Conservation (phyloP, 352 stramenopile species). For the Pythium guiyangense region DNA sequence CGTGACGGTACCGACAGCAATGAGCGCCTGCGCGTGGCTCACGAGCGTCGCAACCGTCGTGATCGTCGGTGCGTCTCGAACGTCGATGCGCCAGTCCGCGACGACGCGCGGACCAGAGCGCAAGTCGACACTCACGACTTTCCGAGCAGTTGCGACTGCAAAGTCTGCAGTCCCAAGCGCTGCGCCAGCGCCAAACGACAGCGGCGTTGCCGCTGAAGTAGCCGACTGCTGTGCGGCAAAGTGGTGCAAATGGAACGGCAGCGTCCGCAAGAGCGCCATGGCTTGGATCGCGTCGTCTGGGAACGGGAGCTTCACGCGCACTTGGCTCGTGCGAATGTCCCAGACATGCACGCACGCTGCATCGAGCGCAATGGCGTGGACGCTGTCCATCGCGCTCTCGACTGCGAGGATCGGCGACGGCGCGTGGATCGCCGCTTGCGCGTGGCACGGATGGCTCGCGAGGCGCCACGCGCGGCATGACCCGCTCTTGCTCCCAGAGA, state of each 20-base stretch:
- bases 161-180: conserved; percentile 32
- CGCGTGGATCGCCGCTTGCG: conserved; percentile 21
- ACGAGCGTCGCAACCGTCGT: conserved; percentile 25
- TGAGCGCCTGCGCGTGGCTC: conserved; percentile 16
- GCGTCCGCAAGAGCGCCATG: conserved; percentile 21
- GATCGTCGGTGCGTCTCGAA: conserved; percentile 29
- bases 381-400: conserved; percentile 22
- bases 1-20: conserved; percentile 34
- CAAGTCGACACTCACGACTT: conserved; percentile 43
- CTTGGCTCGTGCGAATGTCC: conserved; percentile 65
- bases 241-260: conserved; percentile 12
- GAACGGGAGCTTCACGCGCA: conserved; percentile 51
- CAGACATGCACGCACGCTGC: conserved; percentile 51
- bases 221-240: background rate
- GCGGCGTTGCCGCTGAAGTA: too few relatives aligned
- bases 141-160: conserved; percentile 41
- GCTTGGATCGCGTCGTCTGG: conserved; percentile 38
- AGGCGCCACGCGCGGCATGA: conserved; percentile 70
- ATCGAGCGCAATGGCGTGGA: conserved; percentile 34
- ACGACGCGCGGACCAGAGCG: conserved; percentile 44
- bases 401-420: conserved; percentile 20
- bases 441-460: conserved; percentile 32
- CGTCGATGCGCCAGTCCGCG: conserved; percentile 57
- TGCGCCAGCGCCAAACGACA: background rate
- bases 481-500: conserved; percentile 73